These are phyloP conservation scores for Chaetothyriales sp. DNA, from an alignment of 2,329 filamentous ascomycete genomes.

Conservation along the genomic window DNA sequence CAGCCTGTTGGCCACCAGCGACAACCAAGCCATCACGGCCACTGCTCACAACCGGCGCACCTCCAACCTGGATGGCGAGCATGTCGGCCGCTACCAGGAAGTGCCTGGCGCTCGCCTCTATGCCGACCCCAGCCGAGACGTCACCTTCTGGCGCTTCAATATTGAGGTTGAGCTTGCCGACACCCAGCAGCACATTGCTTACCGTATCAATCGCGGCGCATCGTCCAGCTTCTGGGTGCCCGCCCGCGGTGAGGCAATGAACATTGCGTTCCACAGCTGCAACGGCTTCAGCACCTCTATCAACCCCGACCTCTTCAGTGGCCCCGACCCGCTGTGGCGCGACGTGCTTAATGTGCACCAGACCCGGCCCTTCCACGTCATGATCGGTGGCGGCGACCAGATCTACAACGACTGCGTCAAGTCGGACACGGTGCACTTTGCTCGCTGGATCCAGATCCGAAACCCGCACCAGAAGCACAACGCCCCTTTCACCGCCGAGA, in stretches of 20 bases:
- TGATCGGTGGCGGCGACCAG: constrained; percentile 94
- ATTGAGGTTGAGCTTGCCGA: constrained; percentile 74
- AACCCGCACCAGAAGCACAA: constrained; percentile 67
- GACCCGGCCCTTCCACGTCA: constrained; percentile 85
- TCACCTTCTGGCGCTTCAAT: constrained; percentile 96
- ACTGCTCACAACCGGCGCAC: constrained; percentile 33
- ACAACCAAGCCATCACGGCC: constrained; percentile 22
- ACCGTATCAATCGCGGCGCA: constrained; percentile 86
- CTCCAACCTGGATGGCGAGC: constrained; percentile 54
- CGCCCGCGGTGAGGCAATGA: constrained; percentile 71
- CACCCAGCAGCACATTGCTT: constrained; percentile 72
- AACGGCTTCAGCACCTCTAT: constrained; percentile 82
- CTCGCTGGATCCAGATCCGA: constrained; percentile 68
- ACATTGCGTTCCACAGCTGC: constrained; percentile 97
- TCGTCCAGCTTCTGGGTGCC: constrained; percentile 91
- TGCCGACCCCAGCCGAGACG: constrained; percentile 64
- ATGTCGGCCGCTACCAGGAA: constrained; percentile 64
- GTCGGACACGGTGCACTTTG: constrained; percentile 59
- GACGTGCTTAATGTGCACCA: constrained; percentile 90
- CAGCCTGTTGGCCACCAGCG: constrained; percentile 28
- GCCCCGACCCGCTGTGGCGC: constrained; percentile 91
- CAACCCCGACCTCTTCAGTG: constrained; percentile 65
- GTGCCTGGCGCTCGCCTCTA: constrained; percentile 70
- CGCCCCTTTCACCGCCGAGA: constrained; percentile 59
- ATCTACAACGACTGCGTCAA: constrained; percentile 86